Base-by-base conservation (phyloP, 176 grass and related monocot species). In the Dendrocalamus sinicus region DNA sequence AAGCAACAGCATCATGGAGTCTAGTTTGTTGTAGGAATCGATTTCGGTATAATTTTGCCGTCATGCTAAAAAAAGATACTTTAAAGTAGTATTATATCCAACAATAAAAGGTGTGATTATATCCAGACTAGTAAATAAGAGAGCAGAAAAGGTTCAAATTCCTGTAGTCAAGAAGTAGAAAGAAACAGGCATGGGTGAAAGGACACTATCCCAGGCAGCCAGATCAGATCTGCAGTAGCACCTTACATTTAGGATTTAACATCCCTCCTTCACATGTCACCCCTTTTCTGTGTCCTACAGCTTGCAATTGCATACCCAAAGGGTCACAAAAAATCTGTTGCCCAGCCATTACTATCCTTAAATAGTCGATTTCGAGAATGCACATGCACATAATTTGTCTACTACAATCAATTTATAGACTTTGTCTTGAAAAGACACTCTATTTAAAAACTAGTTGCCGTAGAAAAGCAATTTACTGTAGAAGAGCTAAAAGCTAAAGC, bases 261-360 rank as follows among this genome's bases (percentile, higher is more conserved):
- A 20, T 14, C 8, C 16, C n/a, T 40, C n/a, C 37, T 75, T 54
- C 32, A 66, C n/a, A 66, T 54, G 48, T 26, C 32, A 19, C 47
- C 32, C 60, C n/a, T 54, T 52, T 24, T 28, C 62, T 64, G 37
- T 71, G 17, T 19, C 37, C 1, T 30, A 15, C 55, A 63, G 41
- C 23, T 74, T 59, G 16, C 15, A 60, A 14, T 74, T 59, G 16
- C 15, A 60, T 44, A 82, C 51, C 32, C 15, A 47, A 67, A 58
- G 67, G 16, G 32, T 19, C 58, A 85, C 46, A 40, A 65, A 46
- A 67, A 85, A 67, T 20, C 72, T 76, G n/a, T 58, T 50, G 58
- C 19, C 41, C 9, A 63, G 70, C 43, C 70, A 62, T 63, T 73
- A 63, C 26, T 60, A 83, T 47, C 54, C 40, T 61, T 74, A 66